phyloP scores from a whole-genome alignment of 306 rosid genomes.

The Ammopiptanthus mongolicus region DNA sequence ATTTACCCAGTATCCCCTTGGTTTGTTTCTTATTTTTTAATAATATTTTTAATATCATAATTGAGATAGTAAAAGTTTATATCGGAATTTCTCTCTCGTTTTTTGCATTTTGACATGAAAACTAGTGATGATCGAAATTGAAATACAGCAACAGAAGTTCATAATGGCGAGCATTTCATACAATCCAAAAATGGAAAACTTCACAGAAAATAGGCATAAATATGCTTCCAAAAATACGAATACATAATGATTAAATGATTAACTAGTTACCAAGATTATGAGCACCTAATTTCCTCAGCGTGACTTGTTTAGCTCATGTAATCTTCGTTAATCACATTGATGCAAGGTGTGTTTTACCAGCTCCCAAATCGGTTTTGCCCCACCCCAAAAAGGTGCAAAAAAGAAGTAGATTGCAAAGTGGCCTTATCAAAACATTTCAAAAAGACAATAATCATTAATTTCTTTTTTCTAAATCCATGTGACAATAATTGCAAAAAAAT shows the following conservation, averaged over 20 bases:
- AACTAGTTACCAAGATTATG: not conserved
- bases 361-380: constrained; percentile 10
- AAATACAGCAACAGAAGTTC: not conserved
- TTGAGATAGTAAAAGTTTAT: too few species aligned
- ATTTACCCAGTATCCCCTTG: too few species aligned
- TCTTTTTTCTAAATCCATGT: constrained; percentile 1
- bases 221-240: not conserved
- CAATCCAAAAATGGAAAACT: not conserved
- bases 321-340: not conserved
- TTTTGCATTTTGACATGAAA: not conserved
- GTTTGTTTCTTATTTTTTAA: too few species aligned
- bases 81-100: too few species aligned
- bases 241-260: not conserved
- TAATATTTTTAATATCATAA: too few species aligned
- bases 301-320: not conserved
- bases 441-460: constrained; percentile 4
- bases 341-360: not conserved
- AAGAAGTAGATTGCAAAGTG: not conserved
- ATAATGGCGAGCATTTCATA: not conserved
- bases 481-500: constrained; percentile 16
- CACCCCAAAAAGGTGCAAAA: not conserved
- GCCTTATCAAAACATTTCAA: not conserved
- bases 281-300: not conserved
- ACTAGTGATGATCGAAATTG: too few species aligned
- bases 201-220: not conserved